Evolutionary conservation across 2,329 filamentous ascomycete genomes (phyloP).

Genomic region (Colletotrichum cuscutae): DNA sequence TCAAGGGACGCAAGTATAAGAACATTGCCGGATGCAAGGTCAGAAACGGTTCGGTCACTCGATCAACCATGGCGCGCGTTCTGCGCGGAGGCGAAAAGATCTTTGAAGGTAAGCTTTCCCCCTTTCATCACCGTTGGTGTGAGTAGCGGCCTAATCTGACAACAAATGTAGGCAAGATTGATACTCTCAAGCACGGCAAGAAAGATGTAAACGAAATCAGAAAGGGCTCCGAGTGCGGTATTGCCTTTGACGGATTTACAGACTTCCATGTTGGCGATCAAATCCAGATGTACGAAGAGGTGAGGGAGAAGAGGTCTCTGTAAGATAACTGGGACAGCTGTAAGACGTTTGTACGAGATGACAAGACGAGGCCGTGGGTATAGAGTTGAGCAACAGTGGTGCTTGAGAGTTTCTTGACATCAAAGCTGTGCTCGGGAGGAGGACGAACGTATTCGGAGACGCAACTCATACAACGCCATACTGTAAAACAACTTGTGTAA

Average conservation of each 20-base stretch:
- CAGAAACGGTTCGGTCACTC: conserved; percentile 79
- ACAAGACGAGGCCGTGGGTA: not conserved
- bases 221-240: conserved; percentile 93
- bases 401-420: not conserved
- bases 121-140: not conserved
- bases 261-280: conserved; percentile 84
- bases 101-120: conserved; percentile 79
- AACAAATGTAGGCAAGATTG: conserved; percentile 72
- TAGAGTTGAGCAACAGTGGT: not conserved
- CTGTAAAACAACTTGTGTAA: conserved; percentile 14
- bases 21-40: conserved; percentile 90
- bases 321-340: conserved; percentile 43
- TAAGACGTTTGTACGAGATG: not conserved
- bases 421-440: not conserved
- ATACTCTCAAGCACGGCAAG: conserved; percentile 90
- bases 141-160: not conserved
- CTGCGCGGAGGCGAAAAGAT: conserved; percentile 76
- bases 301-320: conserved; percentile 73
- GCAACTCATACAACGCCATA: conserved; percentile 5
- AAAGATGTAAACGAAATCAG: conserved; percentile 90
- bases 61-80: conserved; percentile 74
- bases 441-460: not conserved
- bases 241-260: conserved; percentile 84
- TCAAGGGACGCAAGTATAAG: conserved; percentile 76
- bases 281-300: conserved; percentile 88